A percentile compares a stretch with the other conserved stretches of the same genome.
phyloP scores from a whole-genome alignment of 192 early-diverging fungal species.

The Glomus cerebriforme region DNA sequence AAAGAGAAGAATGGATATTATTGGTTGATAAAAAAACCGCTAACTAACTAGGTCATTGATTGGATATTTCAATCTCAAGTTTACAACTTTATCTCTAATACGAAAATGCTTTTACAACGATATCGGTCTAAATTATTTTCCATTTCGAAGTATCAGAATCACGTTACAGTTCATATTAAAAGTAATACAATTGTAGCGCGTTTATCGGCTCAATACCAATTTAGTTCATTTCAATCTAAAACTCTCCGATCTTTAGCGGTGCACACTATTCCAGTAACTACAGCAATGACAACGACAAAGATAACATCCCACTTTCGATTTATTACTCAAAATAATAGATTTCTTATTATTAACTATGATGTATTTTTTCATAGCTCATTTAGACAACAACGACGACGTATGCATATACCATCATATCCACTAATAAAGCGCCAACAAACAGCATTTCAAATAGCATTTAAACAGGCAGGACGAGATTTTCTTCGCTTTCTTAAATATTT shows the following conservation, averaged over 20 bases:
- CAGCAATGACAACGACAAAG: neutral
- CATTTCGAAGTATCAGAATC: neutral
- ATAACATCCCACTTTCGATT: neutral
- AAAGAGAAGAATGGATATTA: no score
- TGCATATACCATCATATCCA: neutral
- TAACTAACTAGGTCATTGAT: neutral
- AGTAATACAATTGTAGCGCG: neutral
- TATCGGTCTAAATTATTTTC: neutral
- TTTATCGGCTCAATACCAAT: neutral
- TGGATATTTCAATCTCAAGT: neutral
- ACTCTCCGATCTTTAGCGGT: neutral
- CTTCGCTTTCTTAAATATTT: constrained; percentile 24
- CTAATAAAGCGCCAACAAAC: neutral
- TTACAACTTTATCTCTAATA: neutral
- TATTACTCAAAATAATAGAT: neutral
- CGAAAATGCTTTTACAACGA: neutral
- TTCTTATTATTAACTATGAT: neutral
- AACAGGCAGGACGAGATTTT: neutral
- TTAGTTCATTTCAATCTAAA: neutral
- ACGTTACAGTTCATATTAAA: neutral
- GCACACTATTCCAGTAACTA: neutral
- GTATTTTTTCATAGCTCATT: neutral
- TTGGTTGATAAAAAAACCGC: neutral
- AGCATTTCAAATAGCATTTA: neutral
- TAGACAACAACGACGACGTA: neutral